A percentile compares a stretch with the other conserved stretches of the same genome.
Conservation (phyloP, 306 rosid species). For the Lathyrus tuberosus region DNA sequence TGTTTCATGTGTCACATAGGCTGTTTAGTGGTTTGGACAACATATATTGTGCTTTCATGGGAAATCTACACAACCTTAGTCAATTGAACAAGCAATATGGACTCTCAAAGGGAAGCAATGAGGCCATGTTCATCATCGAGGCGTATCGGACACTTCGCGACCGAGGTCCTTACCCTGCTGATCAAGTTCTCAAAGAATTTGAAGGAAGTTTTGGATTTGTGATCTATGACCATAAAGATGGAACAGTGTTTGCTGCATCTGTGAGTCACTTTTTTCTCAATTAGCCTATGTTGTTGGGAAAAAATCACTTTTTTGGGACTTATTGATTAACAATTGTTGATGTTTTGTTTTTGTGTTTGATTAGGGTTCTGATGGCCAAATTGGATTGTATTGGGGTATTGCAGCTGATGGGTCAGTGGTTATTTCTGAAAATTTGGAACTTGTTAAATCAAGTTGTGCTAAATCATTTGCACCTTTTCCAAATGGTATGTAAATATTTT, state of each 20-base stretch:
- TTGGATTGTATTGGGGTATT: conserved; percentile 80
- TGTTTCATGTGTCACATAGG: conserved; percentile 49
- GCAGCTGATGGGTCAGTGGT: conserved; percentile 82
- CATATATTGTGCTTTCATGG: conserved; percentile 77
- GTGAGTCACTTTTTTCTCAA: conserved; percentile 42
- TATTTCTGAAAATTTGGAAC: conserved; percentile 70
- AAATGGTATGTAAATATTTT: conserved; percentile 53
- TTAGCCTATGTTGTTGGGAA: no score
- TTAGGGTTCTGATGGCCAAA: conserved; percentile 73
- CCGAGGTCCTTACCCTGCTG: conserved; percentile 92
- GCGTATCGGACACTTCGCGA: conserved; percentile 90
- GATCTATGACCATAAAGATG: conserved; percentile 61
- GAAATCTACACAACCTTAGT: conserved; percentile 68
- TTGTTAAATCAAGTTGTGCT: conserved; percentile 79
- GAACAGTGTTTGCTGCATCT: conserved; percentile 75
- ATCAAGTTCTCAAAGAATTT: conserved; percentile 85
- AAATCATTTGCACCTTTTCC: conserved; percentile 97
- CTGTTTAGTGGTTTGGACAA: conserved; percentile 80
- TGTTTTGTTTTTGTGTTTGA: conserved; percentile 24
- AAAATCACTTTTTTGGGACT: neutral
- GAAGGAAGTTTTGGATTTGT: conserved; percentile 89
- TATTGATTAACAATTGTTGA: neutral
- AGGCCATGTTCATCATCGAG: conserved; percentile 76
- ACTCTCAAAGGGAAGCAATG: conserved; percentile 69
- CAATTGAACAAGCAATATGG: conserved; percentile 78